Percentiles rank a stretch among this genome's conserved stretches.
Conservation (phyloP, 2,329 filamentous ascomycete genomes). For the Monosporascus sp. region DNA sequence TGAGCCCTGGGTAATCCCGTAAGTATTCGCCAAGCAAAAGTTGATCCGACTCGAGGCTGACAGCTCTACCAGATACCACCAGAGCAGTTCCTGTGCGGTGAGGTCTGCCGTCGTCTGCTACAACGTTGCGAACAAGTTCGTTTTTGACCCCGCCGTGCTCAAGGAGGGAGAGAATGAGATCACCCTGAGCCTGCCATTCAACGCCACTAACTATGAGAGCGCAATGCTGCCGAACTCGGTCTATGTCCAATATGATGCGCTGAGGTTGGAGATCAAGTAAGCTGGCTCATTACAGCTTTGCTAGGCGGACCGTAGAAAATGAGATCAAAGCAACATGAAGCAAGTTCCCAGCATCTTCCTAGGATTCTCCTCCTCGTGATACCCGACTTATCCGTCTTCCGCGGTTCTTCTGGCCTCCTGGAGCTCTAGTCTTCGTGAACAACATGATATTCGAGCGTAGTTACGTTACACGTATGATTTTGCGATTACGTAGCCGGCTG, state of each 20-base stretch:
- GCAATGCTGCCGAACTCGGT: constrained; percentile 48
- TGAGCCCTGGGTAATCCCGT: constrained; percentile 51
- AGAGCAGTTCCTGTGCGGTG: constrained; percentile 55
- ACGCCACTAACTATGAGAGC: constrained; percentile 53
- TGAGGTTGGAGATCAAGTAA: constrained; percentile 48
- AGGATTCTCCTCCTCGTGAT: no score
- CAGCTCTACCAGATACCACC: constrained; percentile 33
- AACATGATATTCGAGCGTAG: not conserved
- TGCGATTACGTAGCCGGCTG: not conserved
- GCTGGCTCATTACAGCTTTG: not conserved
- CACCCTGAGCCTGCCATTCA: constrained; percentile 52
- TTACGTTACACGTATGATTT: not conserved
- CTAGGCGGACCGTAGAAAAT: no score
- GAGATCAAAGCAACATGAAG: no score
- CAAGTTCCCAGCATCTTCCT: no score
- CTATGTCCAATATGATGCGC: constrained; percentile 62
- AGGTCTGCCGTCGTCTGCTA: constrained; percentile 57
- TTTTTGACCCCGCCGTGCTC: constrained; percentile 44
- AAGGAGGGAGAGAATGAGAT: constrained; percentile 49
- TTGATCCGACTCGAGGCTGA: not conserved
- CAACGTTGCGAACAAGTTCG: constrained; percentile 54
- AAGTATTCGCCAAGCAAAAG: constrained; percentile 3
- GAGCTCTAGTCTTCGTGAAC: no score
- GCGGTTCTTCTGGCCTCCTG: no score
- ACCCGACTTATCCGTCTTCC: no score